phyloP scores from a whole-genome alignment of 2,329 filamentous ascomycete species.

The Pseudocercospora eumusae region DNA sequence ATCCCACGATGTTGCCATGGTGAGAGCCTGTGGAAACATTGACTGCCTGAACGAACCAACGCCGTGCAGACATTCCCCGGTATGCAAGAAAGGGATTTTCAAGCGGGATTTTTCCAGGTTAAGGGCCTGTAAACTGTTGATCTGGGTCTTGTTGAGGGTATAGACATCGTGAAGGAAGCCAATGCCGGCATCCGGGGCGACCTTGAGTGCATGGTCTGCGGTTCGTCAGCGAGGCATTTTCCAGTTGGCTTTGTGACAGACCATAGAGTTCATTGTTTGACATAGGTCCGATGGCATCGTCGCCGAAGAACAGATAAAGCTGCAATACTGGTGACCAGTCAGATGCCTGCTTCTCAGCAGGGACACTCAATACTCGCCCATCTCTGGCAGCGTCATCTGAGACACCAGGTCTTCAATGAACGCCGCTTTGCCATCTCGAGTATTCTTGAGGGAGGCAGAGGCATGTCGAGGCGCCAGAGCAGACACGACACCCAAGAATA shows the following conservation, averaged over 20 bases:
- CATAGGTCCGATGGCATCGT: slow-evolving; percentile 21
- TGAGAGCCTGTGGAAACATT: slow-evolving; percentile 26
- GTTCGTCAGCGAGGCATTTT: background rate
- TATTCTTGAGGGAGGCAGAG: slow-evolving; percentile 53
- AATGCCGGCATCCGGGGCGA: slow-evolving; percentile 25
- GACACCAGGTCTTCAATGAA: slow-evolving; percentile 24
- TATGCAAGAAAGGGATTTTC: slow-evolving; percentile 25
- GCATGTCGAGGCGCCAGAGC: background rate
- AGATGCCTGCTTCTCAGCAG: background rate
- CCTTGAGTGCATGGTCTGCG: slow-evolving; percentile 17
- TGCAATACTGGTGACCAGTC: slow-evolving; percentile 16
- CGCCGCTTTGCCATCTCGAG: slow-evolving; percentile 57
- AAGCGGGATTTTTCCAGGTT: slow-evolving; percentile 24
- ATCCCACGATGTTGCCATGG: slow-evolving; percentile 22
- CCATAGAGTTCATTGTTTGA: slow-evolving; percentile 24
- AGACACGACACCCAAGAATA: background rate
- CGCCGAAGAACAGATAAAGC: slow-evolving; percentile 27
- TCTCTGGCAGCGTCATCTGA: slow-evolving; percentile 27
- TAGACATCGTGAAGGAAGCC: slow-evolving; percentile 24
- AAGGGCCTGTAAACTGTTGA: slow-evolving; percentile 18
- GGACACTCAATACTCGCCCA: slow-evolving; percentile 10
- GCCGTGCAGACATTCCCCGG: slow-evolving; percentile 25
- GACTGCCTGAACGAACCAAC: slow-evolving; percentile 25
- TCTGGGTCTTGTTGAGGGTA: slow-evolving; percentile 21
- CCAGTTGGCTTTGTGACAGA: background rate